A percentile compares a stretch with the other conserved stretches of the same genome.
These are phyloP conservation scores for Penicillium sclerotiorum DNA, from an alignment of 2,329 filamentous ascomycete genomes.

Conservation along the genomic window DNA sequence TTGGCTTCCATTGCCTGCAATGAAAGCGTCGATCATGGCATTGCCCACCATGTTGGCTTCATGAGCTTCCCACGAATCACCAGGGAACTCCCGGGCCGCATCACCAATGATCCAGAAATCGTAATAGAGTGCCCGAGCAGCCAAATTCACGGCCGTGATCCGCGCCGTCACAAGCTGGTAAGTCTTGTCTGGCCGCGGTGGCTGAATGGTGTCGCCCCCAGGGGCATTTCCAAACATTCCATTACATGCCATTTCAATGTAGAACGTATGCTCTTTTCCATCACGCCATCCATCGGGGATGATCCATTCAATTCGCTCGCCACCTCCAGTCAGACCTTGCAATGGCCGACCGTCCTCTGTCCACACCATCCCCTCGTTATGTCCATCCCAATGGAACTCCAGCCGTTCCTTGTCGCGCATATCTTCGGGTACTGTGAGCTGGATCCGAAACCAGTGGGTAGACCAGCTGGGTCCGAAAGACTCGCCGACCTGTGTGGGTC, in stretches of 20 bases:
- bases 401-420: slow-evolving; percentile 76
- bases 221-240: slow-evolving; percentile 95
- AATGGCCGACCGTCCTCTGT: slow-evolving; percentile 84
- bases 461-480: slow-evolving; percentile 94
- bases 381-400: slow-evolving; percentile 96
- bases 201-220: slow-evolving; percentile 82
- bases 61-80: slow-evolving; percentile 86
- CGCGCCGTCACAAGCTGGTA: slow-evolving; percentile 76
- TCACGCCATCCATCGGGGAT: slow-evolving; percentile 80
- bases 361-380: slow-evolving; percentile 95
- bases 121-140: slow-evolving; percentile 79
- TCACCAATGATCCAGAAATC: slow-evolving; percentile 97
- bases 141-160: slow-evolving; percentile 85
- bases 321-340: slow-evolving; percentile 87
- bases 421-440: slow-evolving; percentile 73
- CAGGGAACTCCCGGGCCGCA: slow-evolving; percentile 86
- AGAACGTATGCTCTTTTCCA: slow-evolving; percentile 84
- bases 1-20: slow-evolving; percentile 71
- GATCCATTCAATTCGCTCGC: slow-evolving; percentile 89
- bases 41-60: slow-evolving; percentile 82
- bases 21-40: slow-evolving; percentile 86
- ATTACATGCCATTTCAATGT: slow-evolving; percentile 98
- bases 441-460: slow-evolving; percentile 94
- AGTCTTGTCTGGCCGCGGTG: slow-evolving; percentile 80
- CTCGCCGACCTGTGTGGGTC: slow-evolving; percentile 71